Evolutionary conservation across 148 eudicot species (phyloP).

Genomic region (Selenicereus undatus): DNA sequence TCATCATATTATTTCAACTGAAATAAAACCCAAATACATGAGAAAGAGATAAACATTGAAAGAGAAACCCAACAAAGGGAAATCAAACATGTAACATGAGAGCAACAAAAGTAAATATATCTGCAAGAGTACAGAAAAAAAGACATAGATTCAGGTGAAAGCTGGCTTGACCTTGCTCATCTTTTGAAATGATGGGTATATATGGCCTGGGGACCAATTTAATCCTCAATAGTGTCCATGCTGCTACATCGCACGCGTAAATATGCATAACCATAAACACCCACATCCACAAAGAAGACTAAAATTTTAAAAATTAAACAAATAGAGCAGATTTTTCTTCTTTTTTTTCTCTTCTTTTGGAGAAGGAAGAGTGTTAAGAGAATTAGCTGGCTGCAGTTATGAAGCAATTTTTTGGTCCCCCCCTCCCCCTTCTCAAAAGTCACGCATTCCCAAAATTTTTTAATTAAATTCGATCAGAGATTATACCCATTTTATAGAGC

Average conservation of each 20-base stretch:
- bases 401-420: conserved; percentile 10
- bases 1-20: background rate
- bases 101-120: background rate
- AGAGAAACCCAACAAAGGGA: background rate
- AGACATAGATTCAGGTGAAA: conserved; percentile 20
- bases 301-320: background rate
- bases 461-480: conserved; percentile 1
- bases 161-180: background rate
- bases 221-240: background rate
- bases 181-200: background rate
- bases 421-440: conserved; percentile 38
- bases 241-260: conserved; percentile 31
- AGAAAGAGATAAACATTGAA: background rate
- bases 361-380: background rate
- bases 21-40: background rate
- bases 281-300: background rate
- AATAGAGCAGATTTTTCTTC: background rate
- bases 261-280: background rate
- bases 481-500: too few relatives aligned
- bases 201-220: conserved; percentile 3
- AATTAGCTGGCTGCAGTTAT: conserved; percentile 5
- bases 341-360: background rate
- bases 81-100: background rate
- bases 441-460: conserved; percentile 17
- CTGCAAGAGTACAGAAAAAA: background rate